Evolutionary conservation across 768 basidiomycete species (phyloP), one percentile per base, ranked within the genome.

Genomic region (Rhizopogon vulgaris): DNA sequence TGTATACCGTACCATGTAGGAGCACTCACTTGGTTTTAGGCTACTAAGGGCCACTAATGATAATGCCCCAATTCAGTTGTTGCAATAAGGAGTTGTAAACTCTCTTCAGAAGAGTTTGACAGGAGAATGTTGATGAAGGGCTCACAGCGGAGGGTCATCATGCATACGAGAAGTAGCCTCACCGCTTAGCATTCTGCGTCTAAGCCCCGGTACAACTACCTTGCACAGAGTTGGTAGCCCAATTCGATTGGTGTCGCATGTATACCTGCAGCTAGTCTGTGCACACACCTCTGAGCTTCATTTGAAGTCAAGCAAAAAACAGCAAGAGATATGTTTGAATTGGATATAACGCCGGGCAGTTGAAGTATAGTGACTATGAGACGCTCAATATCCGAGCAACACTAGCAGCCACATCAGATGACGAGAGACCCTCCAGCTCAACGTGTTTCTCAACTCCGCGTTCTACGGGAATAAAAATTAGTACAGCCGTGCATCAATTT

Each of bases 391-490:
- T 70, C 63, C 84, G 78, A 36, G 80, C 75, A 39, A 93, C 75
- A 70, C 80, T 85, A 46, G 78, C 71, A 64, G 85, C 80, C 47
- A 92, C 90, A 56, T 91, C 85, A 22, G 78, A 67, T 36, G 80
- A 76, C 11, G 84, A 80, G 17, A 93, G 78, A 58, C 84, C 79
- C 61, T 93, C 90, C 45, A 93, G 71, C 64, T 87, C 85, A 50
- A 87, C 81, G 65, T 90, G 84, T 64, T 77, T 85, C 72, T 93
- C 90, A 18, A 85, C 77, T 42, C 90, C 90, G 49, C 78, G 79
- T 68, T 91, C 90, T 93, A 34, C 49, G 66, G 24, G 28, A 32
- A 56, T 32, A 7, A 15, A 24, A 36, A 48, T 58, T n/a, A 63
- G 56, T 41, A 58, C 56, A 52, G 60, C 41, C 54, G 58, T 22